Conservation (phyloP, 805 yeast genomes). For the Jamesozyma spencerorum region DNA sequence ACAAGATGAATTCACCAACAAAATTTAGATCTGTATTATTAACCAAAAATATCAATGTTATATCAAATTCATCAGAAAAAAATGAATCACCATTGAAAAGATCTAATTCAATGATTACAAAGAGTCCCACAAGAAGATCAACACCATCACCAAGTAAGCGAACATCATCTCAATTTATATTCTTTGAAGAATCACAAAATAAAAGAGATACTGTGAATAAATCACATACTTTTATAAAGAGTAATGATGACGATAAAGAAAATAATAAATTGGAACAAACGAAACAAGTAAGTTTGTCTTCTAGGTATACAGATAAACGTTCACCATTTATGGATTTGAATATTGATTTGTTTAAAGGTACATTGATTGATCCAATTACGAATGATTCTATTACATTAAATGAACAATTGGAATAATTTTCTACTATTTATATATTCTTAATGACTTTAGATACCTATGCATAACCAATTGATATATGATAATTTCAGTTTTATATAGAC, state of each 20-base stretch:
- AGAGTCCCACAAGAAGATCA: constrained; percentile 1
- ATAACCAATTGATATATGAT: too few species aligned
- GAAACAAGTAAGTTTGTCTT: neutral
- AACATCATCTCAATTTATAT: constrained; percentile 6
- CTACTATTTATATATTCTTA: too few species aligned
- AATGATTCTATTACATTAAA: neutral
- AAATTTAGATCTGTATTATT: constrained; percentile 18
- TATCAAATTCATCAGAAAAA: neutral
- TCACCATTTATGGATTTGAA: constrained; percentile 14
- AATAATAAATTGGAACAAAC: constrained; percentile 6
- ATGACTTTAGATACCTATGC: too few species aligned
- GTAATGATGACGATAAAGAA: constrained; percentile 13
- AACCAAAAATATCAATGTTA: constrained; percentile 16
- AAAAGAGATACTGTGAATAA: constrained; percentile 12
- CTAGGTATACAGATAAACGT: neutral
- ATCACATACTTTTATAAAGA: constrained; percentile 20
- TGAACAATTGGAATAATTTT: neutral
- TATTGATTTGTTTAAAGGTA: constrained; percentile 14
- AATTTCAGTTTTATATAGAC: too few species aligned
- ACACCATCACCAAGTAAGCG: neutral
- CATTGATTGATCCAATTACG: constrained; percentile 11
- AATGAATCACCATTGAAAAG: neutral
- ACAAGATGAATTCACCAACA: constrained; percentile 13
- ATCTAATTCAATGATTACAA: neutral
- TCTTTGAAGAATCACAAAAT: constrained; percentile 18